These are phyloP conservation scores for Sporothrix luriei DNA, from an alignment of 2,329 filamentous ascomycete genomes.

Conservation along the genomic window DNA sequence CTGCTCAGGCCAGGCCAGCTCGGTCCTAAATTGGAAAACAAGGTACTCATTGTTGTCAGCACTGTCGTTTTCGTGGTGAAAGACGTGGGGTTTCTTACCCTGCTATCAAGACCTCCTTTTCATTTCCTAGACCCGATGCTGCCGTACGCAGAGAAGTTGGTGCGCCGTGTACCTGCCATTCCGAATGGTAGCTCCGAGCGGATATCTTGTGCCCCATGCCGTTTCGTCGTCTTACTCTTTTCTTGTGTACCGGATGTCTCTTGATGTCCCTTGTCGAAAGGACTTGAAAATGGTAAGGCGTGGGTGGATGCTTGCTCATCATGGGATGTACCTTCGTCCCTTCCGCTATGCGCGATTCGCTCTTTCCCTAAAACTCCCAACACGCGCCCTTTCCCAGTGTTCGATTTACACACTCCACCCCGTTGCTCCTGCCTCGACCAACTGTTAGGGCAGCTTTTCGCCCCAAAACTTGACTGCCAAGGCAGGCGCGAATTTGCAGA, in stretches of 20 bases:
- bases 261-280: background rate
- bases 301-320: background rate
- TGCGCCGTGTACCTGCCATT: background rate
- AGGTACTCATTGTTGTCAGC: background rate
- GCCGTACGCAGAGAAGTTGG: background rate
- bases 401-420: background rate
- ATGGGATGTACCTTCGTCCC: background rate
- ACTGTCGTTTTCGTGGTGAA: background rate
- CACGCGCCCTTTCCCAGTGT: background rate
- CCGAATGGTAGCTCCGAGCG: background rate
- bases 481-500: background rate
- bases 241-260: background rate
- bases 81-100: background rate
- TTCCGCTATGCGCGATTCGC: background rate
- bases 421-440: background rate
- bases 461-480: background rate
- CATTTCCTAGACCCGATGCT: background rate
- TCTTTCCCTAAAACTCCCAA: conserved; percentile 7
- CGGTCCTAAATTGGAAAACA: background rate
- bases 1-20: background rate
- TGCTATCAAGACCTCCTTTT: background rate
- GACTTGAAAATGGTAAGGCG: background rate
- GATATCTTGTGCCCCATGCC: background rate
- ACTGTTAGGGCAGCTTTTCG: background rate
- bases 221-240: background rate